A percentile compares a stretch with the other conserved stretches of the same genome.
Evolutionary conservation across 768 basidiomycete genomes (phyloP).

Genomic region (Termitomyces heimii): DNA sequence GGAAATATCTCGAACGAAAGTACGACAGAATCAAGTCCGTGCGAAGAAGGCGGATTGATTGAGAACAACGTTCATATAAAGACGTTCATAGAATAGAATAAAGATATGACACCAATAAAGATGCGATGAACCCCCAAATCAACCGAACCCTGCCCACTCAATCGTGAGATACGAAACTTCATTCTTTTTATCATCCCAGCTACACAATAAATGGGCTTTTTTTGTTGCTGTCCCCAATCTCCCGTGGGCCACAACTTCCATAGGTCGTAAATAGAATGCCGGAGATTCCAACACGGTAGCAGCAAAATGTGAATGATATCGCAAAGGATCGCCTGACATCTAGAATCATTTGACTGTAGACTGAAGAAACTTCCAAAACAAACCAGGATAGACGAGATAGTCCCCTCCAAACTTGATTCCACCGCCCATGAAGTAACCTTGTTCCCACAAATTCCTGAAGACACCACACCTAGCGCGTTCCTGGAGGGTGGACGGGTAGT

Average conservation of each 20-base stretch:
- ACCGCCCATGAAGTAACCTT: conserved; percentile 82
- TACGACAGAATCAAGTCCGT: conserved; percentile 20
- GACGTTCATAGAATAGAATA: not conserved
- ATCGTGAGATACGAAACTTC: conserved; percentile 72
- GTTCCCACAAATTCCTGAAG: conserved; percentile 75
- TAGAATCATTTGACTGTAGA: not conserved
- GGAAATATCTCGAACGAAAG: conserved; percentile 7
- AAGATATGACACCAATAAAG: conserved; percentile 5
- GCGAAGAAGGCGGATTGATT: conserved; percentile 45
- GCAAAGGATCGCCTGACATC: conserved; percentile 75
- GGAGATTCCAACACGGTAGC: conserved; percentile 74
- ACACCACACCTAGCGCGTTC: conserved; percentile 77
- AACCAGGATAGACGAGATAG: conserved; percentile 94
- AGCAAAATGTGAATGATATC: conserved; percentile 96
- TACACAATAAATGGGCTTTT: conserved; percentile 88
- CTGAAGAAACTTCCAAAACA: conserved; percentile 12
- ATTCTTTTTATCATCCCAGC: conserved; percentile 71
- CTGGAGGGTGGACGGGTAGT: conserved; percentile 55
- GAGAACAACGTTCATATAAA: conserved; percentile 7
- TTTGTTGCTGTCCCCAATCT: conserved; percentile 95
- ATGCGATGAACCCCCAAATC: not conserved
- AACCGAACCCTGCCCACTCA: conserved; percentile 92
- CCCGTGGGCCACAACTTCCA: conserved; percentile 95
- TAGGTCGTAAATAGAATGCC: conserved; percentile 57
- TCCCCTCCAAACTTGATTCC: conserved; percentile 96